phyloP scores from a whole-genome alignment of 1,284 basidiomycete genomes.

The Ganoderma sp. region DNA sequence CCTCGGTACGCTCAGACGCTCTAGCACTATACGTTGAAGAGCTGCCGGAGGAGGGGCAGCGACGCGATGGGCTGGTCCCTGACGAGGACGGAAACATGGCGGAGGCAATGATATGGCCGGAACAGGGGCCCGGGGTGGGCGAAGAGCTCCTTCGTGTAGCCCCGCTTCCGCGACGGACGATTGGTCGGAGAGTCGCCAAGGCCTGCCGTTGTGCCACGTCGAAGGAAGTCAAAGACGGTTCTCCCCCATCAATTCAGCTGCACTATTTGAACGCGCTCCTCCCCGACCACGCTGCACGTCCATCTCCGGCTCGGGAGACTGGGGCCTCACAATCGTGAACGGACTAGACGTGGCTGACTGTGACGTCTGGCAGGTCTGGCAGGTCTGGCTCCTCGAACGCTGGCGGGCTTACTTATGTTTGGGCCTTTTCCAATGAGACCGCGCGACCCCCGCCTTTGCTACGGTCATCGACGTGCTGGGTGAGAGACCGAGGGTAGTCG shows the following conservation, averaged over 20 bases:
- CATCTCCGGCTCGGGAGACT: conserved; percentile 21
- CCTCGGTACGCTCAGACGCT: conserved; percentile 35
- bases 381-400: conserved; percentile 59
- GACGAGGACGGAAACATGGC: conserved; percentile 25
- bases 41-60: conserved; percentile 41
- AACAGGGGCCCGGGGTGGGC: conserved; percentile 45
- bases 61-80: conserved; percentile 44
- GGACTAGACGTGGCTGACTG: conserved; percentile 41
- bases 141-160: conserved; percentile 39
- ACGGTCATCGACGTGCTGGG: conserved; percentile 54
- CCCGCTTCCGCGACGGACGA: conserved; percentile 31
- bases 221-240: conserved; percentile 48
- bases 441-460: neutral
- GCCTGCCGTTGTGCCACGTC: conserved; percentile 33
- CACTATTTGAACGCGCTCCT: conserved; percentile 61
- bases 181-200: conserved; percentile 60
- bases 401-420: conserved; percentile 61
- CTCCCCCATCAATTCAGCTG: conserved; percentile 55
- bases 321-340: conserved; percentile 25
- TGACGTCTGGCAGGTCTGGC: no score
- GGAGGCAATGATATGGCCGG: conserved; percentile 25
- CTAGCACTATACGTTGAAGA: conserved; percentile 18
- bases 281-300: conserved; percentile 24
- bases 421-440: conserved; percentile 75
- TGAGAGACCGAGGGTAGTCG: conserved; percentile 48